Evolutionary conservation across 306 rosid species (phyloP), one percentile per base, ranked within the genome.

Genomic region (Fagus sylvatica): DNA sequence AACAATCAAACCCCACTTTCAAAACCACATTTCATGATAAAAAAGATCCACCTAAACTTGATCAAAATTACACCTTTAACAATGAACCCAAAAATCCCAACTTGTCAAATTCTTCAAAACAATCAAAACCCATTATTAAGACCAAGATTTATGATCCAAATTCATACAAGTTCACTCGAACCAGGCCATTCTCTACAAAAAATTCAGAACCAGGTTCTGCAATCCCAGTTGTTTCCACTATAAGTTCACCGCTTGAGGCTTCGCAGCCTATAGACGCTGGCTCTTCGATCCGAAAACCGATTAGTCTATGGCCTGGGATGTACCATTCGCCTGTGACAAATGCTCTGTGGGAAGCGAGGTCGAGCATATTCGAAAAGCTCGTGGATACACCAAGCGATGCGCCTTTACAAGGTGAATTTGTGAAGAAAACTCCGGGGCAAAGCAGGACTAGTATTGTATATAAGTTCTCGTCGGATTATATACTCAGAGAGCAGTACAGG

Each of bases 301-400:
- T 89, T 75, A 78, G 78, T 72, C 74, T 89, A 43, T 89, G 96
- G 94, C 98, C 94, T 0, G 98, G 97, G 37, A 84, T 85, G 88
- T 84, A 84, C 78, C 91, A 88, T 73, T 91, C 98, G 7, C 96
- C 97, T 5, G 97, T 89, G 8, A 93, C 93, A 12, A 86, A 87
- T 69, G 98, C 98, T 57, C 90, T 93, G 0, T 93, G 98, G 98
- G 94, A 93, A 80, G 98, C 97, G 1, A 86, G 98, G 84, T 87
- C 97, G 51, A 71, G 53, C 66, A 81, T 89, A 3, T 82, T 82
- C 56, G 93, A 85, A 66, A 80, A 77, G 3, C 71, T 64, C 11
- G 42, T 57, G 2, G 80, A 74, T 33, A 7, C 56, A 1, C 28
- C 68, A 4, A 17, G 39, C 19, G 33, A 66, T 6, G 68, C 13